phyloP scores from a whole-genome alignment of 345 rosid genomes.

The Salix dunnii region DNA sequence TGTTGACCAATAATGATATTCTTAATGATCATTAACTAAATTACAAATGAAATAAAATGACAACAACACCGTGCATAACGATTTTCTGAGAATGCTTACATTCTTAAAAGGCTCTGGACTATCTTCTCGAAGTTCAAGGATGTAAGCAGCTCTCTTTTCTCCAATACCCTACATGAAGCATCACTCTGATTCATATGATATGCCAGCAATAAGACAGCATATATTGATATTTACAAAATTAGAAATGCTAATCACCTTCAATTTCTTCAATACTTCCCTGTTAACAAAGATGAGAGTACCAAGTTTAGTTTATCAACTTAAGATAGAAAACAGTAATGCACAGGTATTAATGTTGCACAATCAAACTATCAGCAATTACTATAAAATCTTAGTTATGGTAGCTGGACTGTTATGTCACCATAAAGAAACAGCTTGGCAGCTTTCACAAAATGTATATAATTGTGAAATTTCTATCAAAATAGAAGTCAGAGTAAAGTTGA shows the following conservation, averaged over 20 bases:
- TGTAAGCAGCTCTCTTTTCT: slow-evolving; percentile 66
- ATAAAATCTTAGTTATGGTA: too few species aligned
- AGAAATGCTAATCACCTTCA: slow-evolving; percentile 54
- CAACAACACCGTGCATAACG: too few species aligned
- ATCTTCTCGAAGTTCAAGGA: slow-evolving; percentile 59
- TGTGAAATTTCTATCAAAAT: too few species aligned
- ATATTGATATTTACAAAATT: background rate
- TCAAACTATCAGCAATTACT: too few species aligned
- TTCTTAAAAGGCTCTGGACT: slow-evolving; percentile 61
- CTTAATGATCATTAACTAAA: background rate
- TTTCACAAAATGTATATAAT: too few species aligned
- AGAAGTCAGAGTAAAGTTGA: too few species aligned
- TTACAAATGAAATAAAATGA: background rate
- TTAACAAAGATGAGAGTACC: background rate
- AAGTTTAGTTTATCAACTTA: background rate
- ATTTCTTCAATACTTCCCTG: slow-evolving; percentile 71
- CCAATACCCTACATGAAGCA: slow-evolving; percentile 60
- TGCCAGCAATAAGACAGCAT: background rate
- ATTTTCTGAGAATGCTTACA: slow-evolving; percentile 30
- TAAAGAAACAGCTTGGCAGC: too few species aligned
- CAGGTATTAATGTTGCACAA: too few species aligned
- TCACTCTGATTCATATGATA: background rate
- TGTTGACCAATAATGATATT: slow-evolving; percentile 22
- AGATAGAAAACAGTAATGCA: background rate
- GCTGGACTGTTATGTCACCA: too few species aligned